Evolutionary conservation across 2,329 filamentous ascomycete genomes (phyloP).

Genomic region (Fusarium redolens): DNA sequence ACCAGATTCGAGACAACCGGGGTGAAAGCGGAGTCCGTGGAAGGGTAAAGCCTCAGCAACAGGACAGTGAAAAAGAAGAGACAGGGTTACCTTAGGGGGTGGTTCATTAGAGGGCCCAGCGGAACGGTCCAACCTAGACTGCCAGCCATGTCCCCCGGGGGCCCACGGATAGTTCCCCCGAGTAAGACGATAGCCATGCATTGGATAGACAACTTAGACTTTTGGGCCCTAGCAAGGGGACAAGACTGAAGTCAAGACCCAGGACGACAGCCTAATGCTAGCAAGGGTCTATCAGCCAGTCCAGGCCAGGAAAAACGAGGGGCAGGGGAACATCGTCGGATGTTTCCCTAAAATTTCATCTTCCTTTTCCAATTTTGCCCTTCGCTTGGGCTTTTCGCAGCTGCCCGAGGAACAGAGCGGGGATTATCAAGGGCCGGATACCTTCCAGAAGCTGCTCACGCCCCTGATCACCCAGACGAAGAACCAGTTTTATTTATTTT

Average conservation of each 20-base stretch:
- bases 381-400: conserved; percentile 18
- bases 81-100: conserved; percentile 17
- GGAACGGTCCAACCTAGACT: conserved; percentile 45
- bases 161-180: conserved; percentile 39
- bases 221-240: conserved; percentile 27
- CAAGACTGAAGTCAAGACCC: neutral
- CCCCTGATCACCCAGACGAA: conserved; percentile 11
- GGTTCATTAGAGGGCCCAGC: conserved; percentile 36
- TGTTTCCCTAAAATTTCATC: conserved; percentile 22
- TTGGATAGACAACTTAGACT: conserved; percentile 35
- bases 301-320: conserved; percentile 7
- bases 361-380: neutral
- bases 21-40: conserved; percentile 20
- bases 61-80: neutral
- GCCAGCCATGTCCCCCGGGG: conserved; percentile 35
- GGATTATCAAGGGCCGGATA: conserved; percentile 17
- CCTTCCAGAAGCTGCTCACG: conserved; percentile 37
- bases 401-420: conserved; percentile 26
- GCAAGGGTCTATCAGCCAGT: conserved; percentile 17
- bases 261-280: conserved; percentile 7
- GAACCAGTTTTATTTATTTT: neutral
- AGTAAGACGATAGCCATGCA: conserved; percentile 28
- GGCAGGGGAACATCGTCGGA: conserved; percentile 30
- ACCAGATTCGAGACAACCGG: conserved; percentile 39
- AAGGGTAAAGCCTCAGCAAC: conserved; percentile 3